Conservation (phyloP, 2,329 filamentous ascomycete genomes). For the Chalara sp. region DNA sequence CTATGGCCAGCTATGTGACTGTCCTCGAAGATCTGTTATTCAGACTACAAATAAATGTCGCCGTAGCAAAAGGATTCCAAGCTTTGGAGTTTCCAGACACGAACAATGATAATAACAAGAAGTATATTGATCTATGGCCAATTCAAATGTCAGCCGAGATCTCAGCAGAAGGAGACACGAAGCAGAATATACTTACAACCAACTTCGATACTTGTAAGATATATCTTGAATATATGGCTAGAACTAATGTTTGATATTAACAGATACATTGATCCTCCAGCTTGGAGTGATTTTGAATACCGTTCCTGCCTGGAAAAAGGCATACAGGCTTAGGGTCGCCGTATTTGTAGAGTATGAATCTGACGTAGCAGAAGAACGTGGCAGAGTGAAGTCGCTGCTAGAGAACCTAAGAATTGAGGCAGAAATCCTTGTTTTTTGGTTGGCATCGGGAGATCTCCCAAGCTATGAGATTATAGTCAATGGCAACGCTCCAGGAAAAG, state of each 20-base stretch:
- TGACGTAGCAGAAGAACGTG: constrained; percentile 73
- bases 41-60: constrained; percentile 74
- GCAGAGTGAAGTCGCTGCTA: constrained; percentile 64
- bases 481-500: constrained; percentile 47
- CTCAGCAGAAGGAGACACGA: constrained; percentile 55
- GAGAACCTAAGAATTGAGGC: constrained; percentile 79
- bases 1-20: constrained; percentile 68
- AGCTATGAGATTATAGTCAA: constrained; percentile 77
- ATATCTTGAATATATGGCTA: neutral
- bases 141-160: constrained; percentile 91
- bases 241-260: constrained; percentile 26
- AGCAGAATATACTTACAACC: constrained; percentile 65
- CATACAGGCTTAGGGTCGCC: constrained; percentile 66
- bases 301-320: constrained; percentile 71
- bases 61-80: constrained; percentile 76
- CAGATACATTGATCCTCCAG: constrained; percentile 74
- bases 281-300: constrained; percentile 79
- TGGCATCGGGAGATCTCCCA: constrained; percentile 64
- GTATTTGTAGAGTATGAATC: constrained; percentile 87
- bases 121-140: constrained; percentile 83
- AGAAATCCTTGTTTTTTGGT: constrained; percentile 72
- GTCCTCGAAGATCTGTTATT: constrained; percentile 77
- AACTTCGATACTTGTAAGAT: constrained; percentile 82
- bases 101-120: constrained; percentile 52
- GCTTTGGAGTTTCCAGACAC: constrained; percentile 63